Base-by-base conservation (phyloP, 1,139 yeast species). In the Pichia sp. region DNA sequence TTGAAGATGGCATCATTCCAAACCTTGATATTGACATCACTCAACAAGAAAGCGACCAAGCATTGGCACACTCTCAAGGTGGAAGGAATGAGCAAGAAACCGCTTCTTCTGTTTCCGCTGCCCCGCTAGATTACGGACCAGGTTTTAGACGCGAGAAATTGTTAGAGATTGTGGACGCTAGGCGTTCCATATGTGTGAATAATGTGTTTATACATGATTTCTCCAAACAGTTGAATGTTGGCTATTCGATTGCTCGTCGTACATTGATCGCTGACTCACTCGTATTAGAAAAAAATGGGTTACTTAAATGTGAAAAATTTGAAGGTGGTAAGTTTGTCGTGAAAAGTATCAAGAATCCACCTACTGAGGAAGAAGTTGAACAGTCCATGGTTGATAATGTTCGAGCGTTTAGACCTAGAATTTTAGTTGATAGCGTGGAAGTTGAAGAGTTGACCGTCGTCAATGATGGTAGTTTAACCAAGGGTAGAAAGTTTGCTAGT, bases 181-280 rank as follows among this genome's bases (percentile, higher is more conserved):
- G 54, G 6, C 73, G 70, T 5, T 74, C 74, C n/a, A 67, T 64
- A 1, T 55, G 64, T 0, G 58, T 59, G 35, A 63, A 69, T 11
- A 55, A 62, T 11, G 56, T 55, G 13, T 54, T 72, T 17, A 52
- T 65, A 31, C 55, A 67, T 16, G 38, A 43, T 10, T 43, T 73
- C 14, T 73, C 72, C 33, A 51, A 53, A 30, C 40, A 49, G 13
- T 48, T 72, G 33, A 62, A 62, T 3, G 55, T 52, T 18, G 50
- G 57, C 3, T 67, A 73, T 11, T 39, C 48, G 1, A 66, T 74
- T 3, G 80, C 73, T 48, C 58, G 61, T 37, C 67, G 66, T 39
- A 74, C 80, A 0, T 39, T 72, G 7, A 61, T 63, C 2, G 59
- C 73, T 32, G 79, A 73, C 48, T 62, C 70, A 1, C 21, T 15